phyloP scores from a whole-genome alignment of 2,329 filamentous ascomycete species.

The Hymenoscyphus occultus region DNA sequence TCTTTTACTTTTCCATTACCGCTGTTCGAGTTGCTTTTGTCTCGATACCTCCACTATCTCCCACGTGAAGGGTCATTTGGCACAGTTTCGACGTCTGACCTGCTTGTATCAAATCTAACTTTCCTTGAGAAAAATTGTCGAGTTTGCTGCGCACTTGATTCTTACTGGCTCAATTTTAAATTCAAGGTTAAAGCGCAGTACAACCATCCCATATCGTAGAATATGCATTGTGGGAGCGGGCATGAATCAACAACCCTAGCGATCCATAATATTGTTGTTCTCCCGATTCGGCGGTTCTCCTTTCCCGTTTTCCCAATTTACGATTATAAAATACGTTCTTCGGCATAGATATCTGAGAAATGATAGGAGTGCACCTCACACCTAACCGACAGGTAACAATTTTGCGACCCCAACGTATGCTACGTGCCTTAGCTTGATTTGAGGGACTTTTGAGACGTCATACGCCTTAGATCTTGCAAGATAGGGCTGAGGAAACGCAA shows the following conservation, averaged over 20 bases:
- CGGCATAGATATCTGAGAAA: background rate
- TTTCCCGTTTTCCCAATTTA: background rate
- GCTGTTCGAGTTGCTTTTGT: background rate
- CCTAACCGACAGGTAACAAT: background rate
- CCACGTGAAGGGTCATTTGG: background rate
- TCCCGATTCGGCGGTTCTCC: background rate
- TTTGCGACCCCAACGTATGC: background rate
- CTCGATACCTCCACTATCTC: too few relatives aligned
- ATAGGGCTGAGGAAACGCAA: too few relatives aligned
- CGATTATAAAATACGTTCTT: background rate
- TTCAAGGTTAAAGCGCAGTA: background rate
- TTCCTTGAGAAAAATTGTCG: background rate
- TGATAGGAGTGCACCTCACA: background rate
- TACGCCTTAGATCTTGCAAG: too few relatives aligned
- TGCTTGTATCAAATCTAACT: background rate
- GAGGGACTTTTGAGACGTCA: too few relatives aligned
- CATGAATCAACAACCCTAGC: background rate
- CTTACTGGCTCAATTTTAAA: background rate
- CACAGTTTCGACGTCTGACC: background rate
- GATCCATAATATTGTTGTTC: background rate
- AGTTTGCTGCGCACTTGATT: background rate
- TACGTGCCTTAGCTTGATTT: too few relatives aligned
- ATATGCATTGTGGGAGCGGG: background rate
- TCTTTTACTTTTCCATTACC: background rate
- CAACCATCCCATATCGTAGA: background rate